Percentiles rank a stretch among this genome's conserved stretches.
phyloP scores from a whole-genome alignment of 2,329 filamentous ascomycete genomes.

The Botrytis paeoniae region DNA sequence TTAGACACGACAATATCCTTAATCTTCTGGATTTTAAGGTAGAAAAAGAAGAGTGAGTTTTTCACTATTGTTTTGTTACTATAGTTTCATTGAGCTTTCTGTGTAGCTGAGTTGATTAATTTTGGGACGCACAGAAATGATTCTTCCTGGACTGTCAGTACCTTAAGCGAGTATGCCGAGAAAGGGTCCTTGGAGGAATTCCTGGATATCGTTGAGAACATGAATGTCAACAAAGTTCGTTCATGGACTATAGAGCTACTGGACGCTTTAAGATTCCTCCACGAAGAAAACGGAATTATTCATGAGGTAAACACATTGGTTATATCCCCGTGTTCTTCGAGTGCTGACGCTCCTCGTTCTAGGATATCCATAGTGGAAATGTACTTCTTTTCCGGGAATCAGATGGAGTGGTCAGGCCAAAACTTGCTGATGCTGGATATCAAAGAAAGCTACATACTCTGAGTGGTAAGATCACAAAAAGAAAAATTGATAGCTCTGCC shows the following conservation, averaged over 20 bases:
- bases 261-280: slow-evolving; percentile 82
- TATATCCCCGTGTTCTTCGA: background rate
- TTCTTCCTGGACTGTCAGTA: slow-evolving; percentile 65
- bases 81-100: background rate
- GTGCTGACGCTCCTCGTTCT: background rate
- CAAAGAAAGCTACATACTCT: slow-evolving; percentile 66
- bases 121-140: slow-evolving; percentile 33
- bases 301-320: slow-evolving; percentile 54
- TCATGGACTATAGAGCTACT: slow-evolving; percentile 91
- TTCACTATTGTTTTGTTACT: too few species aligned
- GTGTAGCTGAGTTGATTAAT: slow-evolving; percentile 29
- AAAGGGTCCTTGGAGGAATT: slow-evolving; percentile 81
- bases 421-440: slow-evolving; percentile 71
- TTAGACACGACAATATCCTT: slow-evolving; percentile 74
- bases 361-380: slow-evolving; percentile 73
- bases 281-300: slow-evolving; percentile 71
- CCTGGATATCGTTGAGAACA: slow-evolving; percentile 71
- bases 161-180: slow-evolving; percentile 74
- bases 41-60: slow-evolving; percentile 48
- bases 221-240: slow-evolving; percentile 73
- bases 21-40: slow-evolving; percentile 83
- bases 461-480: slow-evolving; percentile 50
- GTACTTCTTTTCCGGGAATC: slow-evolving; percentile 71
- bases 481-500: slow-evolving; percentile 53
- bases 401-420: slow-evolving; percentile 67